phyloP scores from a whole-genome alignment of 1,284 basidiomycete species.

The Puccinia horiana region DNA sequence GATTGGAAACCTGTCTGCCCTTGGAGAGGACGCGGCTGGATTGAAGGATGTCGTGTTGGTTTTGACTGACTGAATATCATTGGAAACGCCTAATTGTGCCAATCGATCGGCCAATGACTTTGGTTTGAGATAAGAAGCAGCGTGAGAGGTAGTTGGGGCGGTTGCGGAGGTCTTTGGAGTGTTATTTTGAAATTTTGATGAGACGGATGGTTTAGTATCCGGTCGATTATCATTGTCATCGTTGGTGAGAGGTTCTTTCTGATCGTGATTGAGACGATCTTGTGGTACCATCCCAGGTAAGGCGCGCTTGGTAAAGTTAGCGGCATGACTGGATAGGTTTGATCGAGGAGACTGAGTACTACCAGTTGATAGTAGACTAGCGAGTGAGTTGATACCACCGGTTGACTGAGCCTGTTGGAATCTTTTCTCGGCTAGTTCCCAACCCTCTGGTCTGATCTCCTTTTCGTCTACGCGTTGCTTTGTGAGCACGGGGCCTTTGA shows the following conservation, averaged over 20 bases:
- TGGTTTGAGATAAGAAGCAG: conserved; percentile 38
- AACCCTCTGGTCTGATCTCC: conserved; percentile 37
- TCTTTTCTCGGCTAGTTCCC: conserved; percentile 37
- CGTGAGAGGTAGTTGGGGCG: not conserved
- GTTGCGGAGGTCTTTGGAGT: conserved; percentile 18
- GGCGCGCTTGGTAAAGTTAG: conserved; percentile 20
- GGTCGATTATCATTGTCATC: not conserved
- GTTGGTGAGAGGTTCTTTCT: not conserved
- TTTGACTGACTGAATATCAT: conserved; percentile 31
- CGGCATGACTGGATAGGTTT: conserved; percentile 22
- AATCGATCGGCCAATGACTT: conserved; percentile 46
- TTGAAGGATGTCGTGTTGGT: not conserved
- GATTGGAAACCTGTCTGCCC: conserved; percentile 17
- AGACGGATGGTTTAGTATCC: not conserved
- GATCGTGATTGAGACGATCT: not conserved
- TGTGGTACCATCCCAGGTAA: conserved; percentile 40
- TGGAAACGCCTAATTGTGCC: conserved; percentile 36
- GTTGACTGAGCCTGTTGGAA: not conserved
- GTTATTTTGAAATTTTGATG: not conserved
- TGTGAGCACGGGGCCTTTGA: conserved; percentile 41
- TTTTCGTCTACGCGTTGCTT: conserved; percentile 29
- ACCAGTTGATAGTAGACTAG: conserved; percentile 14
- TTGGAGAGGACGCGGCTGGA: conserved; percentile 16
- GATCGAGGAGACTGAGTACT: not conserved
- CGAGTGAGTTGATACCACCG: conserved; percentile 8